Conservation (phyloP, 345 rosid genomes). For the Isatis tinctoria region DNA sequence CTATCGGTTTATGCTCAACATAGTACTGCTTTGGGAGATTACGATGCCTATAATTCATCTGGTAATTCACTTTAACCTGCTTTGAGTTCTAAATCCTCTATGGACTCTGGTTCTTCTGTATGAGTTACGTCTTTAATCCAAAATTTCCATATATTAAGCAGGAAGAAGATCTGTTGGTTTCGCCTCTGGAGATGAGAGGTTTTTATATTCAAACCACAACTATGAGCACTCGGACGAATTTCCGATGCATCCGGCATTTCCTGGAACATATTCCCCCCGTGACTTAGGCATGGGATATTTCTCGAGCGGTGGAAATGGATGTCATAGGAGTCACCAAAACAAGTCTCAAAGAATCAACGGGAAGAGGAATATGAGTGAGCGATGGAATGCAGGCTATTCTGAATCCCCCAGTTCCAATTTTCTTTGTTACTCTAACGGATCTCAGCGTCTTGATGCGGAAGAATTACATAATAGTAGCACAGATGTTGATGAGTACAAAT, state of each 20-base stretch:
- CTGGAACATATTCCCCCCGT: slow-evolving; percentile 48
- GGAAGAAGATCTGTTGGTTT: slow-evolving; percentile 74
- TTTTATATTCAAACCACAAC: slow-evolving; percentile 41
- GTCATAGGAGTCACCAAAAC: slow-evolving; percentile 42
- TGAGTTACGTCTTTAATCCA: slow-evolving; percentile 6
- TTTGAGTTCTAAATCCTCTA: background rate
- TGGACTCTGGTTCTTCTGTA: background rate
- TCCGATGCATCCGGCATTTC: slow-evolving; percentile 46
- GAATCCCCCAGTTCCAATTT: slow-evolving; percentile 49
- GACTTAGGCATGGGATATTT: slow-evolving; percentile 41
- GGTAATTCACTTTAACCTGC: slow-evolving; percentile 11
- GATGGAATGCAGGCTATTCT: slow-evolving; percentile 46
- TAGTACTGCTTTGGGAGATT: slow-evolving; percentile 45
- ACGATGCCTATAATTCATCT: slow-evolving; percentile 19
- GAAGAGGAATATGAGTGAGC: slow-evolving; percentile 43
- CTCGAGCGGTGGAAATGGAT: slow-evolving; percentile 44
- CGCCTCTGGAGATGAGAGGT: slow-evolving; percentile 67
- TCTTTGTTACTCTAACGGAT: slow-evolving; percentile 32
- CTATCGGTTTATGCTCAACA: slow-evolving; percentile 59
- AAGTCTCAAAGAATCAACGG: slow-evolving; percentile 47
- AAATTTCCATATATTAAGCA: slow-evolving; percentile 30
- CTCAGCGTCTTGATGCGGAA: slow-evolving; percentile 37
- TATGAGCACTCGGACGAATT: slow-evolving; percentile 59
- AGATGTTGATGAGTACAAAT: slow-evolving; percentile 60
- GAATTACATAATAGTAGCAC: slow-evolving; percentile 41